Conservation (phyloP, 2,329 filamentous ascomycete species). For the Cercospora brassicicola region DNA sequence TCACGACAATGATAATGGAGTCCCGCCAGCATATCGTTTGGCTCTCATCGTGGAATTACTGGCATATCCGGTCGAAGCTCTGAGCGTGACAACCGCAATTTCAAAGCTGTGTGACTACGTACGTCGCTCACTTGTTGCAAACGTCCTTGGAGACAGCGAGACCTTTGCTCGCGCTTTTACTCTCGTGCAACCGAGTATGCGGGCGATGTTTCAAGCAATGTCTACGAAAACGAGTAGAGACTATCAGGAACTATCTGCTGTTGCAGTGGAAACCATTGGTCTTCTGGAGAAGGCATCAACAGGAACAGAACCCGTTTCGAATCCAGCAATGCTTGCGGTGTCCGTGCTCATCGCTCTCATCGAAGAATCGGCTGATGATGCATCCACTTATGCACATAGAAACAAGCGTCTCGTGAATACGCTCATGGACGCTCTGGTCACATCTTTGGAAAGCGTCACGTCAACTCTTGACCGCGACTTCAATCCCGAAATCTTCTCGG, state of each 20-base stretch:
- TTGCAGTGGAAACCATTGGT: background rate
- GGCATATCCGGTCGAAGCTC: background rate
- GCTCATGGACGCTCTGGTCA: background rate
- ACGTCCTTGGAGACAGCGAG: background rate
- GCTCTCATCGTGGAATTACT: background rate
- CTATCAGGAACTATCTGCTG: background rate
- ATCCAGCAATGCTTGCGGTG: background rate
- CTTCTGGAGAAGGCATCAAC: background rate
- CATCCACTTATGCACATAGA: background rate
- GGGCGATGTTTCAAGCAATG: background rate
- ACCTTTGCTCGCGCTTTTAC: background rate
- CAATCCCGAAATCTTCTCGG: background rate
- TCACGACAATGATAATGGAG: background rate
- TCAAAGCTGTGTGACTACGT: background rate
- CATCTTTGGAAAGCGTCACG: background rate
- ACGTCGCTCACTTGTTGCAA: background rate
- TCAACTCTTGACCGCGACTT: background rate
- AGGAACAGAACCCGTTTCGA: background rate
- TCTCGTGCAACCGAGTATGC: background rate
- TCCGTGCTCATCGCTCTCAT: background rate
- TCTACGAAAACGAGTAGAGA: background rate
- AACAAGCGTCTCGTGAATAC: background rate
- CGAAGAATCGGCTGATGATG: background rate
- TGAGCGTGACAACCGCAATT: background rate
- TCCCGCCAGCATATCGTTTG: background rate